Evolutionary conservation across 2,329 filamentous ascomycete species (phyloP), one percentile per base, ranked within the genome.

Genomic region (Fusarium domesticum): DNA sequence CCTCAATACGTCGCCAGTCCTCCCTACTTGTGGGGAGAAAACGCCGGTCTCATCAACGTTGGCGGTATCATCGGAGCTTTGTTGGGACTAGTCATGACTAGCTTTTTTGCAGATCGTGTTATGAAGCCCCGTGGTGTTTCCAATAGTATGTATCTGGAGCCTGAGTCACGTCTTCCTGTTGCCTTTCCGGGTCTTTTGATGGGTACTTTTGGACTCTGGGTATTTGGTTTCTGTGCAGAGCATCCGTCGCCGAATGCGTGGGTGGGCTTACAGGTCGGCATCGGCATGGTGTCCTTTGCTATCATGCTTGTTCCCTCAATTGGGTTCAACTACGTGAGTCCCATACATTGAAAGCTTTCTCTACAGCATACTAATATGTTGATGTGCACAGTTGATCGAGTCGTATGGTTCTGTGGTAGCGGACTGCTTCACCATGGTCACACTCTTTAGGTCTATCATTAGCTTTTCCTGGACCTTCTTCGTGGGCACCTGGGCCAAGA

Each of bases 391-490:
- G 70, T 53, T 79, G 4, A 76, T 79, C 28, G 76, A 79, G 30
- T 64, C 73, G 0, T 79, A 79, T 50, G 60, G 64, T 1, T 58
- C 65, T 2, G 51, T 76, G 1, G 70, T 72, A 0, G 70, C 70
- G 2, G 75, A 80, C 50, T 78, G 75, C 53, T 78, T 80, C 50
- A 73, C 76, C 11, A 71, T 75, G 39, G 70, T 79, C 0, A 77
- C 75, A 2, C 71, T 71, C 23, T 59, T 73, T 14, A 66, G 76
- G 3, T 67, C 73, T 10, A 59, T 77, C 5, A 69, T 81, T 7
- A 66, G 70, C 1, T 80, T 80, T 51, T 69, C 73, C 0, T 80
- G 76, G 75, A 75, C 73, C 0, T 78, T 78, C 42, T 78, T 80
- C 35, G 70, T 74, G 0, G 67, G 68, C 3, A 62, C 69, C 4